These are phyloP conservation scores for Coemansia javaensis DNA, from an alignment of 192 early-diverging fungal species.

Conservation along the genomic window DNA sequence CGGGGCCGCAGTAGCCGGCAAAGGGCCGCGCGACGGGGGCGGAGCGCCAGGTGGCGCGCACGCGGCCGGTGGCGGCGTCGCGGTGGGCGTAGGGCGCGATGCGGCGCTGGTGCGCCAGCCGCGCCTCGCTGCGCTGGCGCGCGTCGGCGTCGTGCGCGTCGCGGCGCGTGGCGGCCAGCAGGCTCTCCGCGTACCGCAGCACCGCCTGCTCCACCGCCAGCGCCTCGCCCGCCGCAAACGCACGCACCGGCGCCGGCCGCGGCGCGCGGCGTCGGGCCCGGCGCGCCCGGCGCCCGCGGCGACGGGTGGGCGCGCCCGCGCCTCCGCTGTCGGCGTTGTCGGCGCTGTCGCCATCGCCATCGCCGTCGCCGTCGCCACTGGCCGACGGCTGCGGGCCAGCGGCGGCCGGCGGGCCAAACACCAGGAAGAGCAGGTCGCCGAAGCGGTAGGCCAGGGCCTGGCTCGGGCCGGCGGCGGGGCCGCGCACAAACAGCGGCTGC, in stretches of 20 bases:
- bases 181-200: conserved; percentile 35
- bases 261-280: too few relatives aligned
- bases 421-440: background rate
- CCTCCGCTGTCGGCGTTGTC: too few relatives aligned
- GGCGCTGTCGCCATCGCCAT: too few relatives aligned
- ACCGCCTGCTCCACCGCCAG: conserved; percentile 12
- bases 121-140: conserved; percentile 5
- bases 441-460: too few relatives aligned
- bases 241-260: background rate
- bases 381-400: background rate
- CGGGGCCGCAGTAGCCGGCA: too few relatives aligned
- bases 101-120: conserved; percentile 11
- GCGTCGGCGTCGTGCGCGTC: conserved; percentile 11
- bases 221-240: conserved; percentile 11
- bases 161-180: conserved; percentile 24
- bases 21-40: conserved; percentile 23
- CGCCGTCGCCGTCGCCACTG: too few relatives aligned
- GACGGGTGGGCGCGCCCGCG: too few relatives aligned
- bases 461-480: too few relatives aligned
- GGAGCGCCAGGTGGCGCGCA: conserved; percentile 14
- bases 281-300: too few relatives aligned
- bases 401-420: conserved; percentile 1
- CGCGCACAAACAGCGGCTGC: conserved; percentile 3
- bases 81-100: conserved; percentile 29
- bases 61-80: background rate